Percentiles rank a stretch among this genome's conserved stretches.
Evolutionary conservation across 1,284 basidiomycete genomes (phyloP).

Genomic region (Ceratobasidium sp.): DNA sequence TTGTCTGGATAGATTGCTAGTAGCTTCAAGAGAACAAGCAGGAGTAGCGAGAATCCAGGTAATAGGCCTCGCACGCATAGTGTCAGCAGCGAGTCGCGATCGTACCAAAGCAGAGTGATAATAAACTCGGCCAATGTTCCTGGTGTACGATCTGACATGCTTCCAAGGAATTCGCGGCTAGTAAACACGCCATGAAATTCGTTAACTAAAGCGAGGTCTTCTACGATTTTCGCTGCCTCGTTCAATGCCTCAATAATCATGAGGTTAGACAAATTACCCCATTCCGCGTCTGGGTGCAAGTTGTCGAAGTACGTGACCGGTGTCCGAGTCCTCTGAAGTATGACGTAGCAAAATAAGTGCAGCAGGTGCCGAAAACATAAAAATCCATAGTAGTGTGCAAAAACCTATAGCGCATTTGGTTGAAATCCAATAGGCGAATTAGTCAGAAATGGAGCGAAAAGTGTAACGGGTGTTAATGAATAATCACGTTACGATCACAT

Average conservation of each 20-base stretch:
- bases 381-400: neutral
- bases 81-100: conserved; percentile 3
- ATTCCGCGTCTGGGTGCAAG: neutral
- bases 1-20: too few species aligned
- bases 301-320: too few species aligned
- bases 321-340: neutral
- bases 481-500: neutral
- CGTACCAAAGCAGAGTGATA: neutral
- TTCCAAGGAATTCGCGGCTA: neutral
- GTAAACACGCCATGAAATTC: neutral
- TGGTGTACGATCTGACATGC: neutral
- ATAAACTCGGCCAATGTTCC: neutral
- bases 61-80: neutral
- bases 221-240: neutral
- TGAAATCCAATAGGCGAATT: neutral
- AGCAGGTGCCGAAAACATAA: neutral
- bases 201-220: neutral
- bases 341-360: neutral
- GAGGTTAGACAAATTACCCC: neutral
- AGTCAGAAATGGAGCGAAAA: neutral
- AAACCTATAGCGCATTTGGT: neutral
- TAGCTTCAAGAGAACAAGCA: neutral
- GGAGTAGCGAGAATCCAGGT: neutral
- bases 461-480: neutral
- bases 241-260: neutral